Evolutionary conservation across 116 monocot species (phyloP).

Genomic region (Phalaenopsis hybrid): DNA sequence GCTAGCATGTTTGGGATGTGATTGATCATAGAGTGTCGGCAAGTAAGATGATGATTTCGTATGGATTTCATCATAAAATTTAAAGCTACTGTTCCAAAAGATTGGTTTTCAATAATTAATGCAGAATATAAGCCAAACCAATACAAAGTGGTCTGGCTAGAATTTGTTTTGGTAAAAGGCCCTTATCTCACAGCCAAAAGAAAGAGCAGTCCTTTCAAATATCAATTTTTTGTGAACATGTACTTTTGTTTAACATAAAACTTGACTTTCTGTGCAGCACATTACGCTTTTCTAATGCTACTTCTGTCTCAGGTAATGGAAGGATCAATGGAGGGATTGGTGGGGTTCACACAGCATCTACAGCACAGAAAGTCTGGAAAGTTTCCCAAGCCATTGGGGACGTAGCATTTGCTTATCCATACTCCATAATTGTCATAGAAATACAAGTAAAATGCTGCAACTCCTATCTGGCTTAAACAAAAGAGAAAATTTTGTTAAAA

Average conservation of each 20-base stretch:
- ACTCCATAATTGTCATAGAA: conserved; percentile 57
- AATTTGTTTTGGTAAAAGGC: too few species aligned
- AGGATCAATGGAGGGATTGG: conserved; percentile 43
- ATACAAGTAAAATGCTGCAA: conserved; percentile 30
- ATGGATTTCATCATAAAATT: too few species aligned
- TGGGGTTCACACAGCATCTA: conserved; percentile 32
- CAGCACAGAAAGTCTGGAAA: conserved; percentile 50
- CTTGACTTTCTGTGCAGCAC: neutral
- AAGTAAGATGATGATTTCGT: too few species aligned
- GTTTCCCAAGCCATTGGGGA: conserved; percentile 73
- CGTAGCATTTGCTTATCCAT: conserved; percentile 72
- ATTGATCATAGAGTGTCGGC: too few species aligned
- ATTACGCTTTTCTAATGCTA: neutral
- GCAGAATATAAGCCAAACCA: too few species aligned
- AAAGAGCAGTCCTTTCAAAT: neutral
- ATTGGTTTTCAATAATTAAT: too few species aligned
- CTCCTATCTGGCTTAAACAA: neutral
- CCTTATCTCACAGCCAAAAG: neutral
- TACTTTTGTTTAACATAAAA: neutral
- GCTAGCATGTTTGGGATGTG: too few species aligned
- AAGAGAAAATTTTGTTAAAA: neutral
- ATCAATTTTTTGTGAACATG: neutral
- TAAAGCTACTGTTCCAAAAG: too few species aligned
- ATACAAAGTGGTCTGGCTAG: too few species aligned
- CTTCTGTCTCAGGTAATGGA: conserved; percentile 33